Percentiles rank a stretch among this genome's conserved stretches.
These are phyloP conservation scores for Medicago lupulina DNA, from an alignment of 306 rosid species.

Conservation along the genomic window DNA sequence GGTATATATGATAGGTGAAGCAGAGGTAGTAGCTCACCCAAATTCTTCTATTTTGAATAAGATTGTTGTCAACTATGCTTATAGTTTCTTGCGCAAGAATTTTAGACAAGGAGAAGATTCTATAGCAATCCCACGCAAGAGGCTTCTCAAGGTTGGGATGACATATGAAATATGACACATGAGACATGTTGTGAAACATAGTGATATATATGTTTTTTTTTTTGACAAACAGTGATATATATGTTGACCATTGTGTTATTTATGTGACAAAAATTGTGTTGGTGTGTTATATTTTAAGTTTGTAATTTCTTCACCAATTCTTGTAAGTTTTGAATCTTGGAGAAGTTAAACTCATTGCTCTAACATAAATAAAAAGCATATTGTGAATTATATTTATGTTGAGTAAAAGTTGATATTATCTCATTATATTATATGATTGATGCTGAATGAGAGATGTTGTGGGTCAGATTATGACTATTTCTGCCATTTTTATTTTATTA, in stretches of 20 bases:
- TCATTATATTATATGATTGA: no score
- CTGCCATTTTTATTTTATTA: no score
- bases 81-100: conserved; percentile 71
- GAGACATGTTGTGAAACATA: background rate
- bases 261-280: background rate
- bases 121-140: conserved; percentile 54
- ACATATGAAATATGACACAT: conserved; percentile 47
- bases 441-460: no score
- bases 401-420: background rate
- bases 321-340: background rate
- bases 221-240: no score
- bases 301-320: background rate
- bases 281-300: background rate
- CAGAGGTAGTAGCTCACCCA: conserved; percentile 68
- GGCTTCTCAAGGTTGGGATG: conserved; percentile 77
- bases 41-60: conserved; percentile 70
- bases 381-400: background rate
- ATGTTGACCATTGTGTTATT: background rate
- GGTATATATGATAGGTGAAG: conserved; percentile 76
- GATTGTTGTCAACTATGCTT: conserved; percentile 64
- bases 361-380: background rate
- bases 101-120: conserved; percentile 63
- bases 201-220: background rate
- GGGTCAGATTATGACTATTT: no score
- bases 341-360: background rate